Conservation (phyloP, 139 green algal genomes). For the Coccomyxa sp. region DNA sequence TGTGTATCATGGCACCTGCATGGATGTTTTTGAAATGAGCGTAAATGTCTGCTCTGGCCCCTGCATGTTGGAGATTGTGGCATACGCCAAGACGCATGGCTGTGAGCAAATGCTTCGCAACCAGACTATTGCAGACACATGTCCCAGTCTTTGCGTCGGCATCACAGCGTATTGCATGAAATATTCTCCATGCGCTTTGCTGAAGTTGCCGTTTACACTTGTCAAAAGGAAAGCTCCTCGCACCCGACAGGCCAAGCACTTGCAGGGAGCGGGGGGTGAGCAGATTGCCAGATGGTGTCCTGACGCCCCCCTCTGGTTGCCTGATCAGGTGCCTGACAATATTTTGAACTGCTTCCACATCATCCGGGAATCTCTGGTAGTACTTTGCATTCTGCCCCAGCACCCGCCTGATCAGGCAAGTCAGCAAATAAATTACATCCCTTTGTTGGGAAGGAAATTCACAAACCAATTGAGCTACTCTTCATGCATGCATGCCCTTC, state of each 20-base stretch:
- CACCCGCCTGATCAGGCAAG: slow-evolving; percentile 22
- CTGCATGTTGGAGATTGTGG: no score
- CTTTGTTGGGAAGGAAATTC: neutral
- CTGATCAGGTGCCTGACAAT: slow-evolving; percentile 69
- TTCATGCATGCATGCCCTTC: no score
- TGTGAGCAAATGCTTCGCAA: no score
- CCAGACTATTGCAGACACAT: no score
- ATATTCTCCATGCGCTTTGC: no score
- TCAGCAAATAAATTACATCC: neutral
- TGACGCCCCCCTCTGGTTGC: slow-evolving; percentile 47
- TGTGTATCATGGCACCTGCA: no score
- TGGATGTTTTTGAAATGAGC: no score
- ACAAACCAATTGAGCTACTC: no score
- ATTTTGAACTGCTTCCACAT: slow-evolving; percentile 34
- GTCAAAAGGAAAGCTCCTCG: neutral
- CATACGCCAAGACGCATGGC: no score
- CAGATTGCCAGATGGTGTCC: slow-evolving; percentile 57
- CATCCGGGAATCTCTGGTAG: slow-evolving; percentile 69
- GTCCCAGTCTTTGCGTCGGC: no score
- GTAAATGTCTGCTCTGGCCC: no score
- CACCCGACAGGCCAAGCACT: neutral
- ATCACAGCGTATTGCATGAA: no score
- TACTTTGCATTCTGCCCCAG: slow-evolving; percentile 78
- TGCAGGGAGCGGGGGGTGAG: slow-evolving; percentile 49
- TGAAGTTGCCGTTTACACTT: neutral